phyloP scores from a whole-genome alignment of 169 alveolate genomes.

The Eimeria falciformis region DNA sequence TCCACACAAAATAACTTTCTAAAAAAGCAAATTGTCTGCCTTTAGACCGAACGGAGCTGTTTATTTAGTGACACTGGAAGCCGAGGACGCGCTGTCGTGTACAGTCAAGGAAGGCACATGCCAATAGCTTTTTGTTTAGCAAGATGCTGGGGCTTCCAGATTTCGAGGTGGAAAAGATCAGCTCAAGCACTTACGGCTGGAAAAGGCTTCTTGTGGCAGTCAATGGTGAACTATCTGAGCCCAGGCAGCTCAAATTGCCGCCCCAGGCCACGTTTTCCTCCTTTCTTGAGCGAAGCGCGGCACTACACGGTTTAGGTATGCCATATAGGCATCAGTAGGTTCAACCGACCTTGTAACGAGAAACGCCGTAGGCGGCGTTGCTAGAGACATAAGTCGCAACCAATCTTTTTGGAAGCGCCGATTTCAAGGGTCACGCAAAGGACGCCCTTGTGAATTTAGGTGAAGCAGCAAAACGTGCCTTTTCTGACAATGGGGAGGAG shows the following conservation, averaged over 20 bases:
- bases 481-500: slow-evolving; percentile 71
- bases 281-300: slow-evolving; percentile 65
- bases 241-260: slow-evolving; percentile 66
- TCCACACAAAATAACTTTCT: too few species aligned
- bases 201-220: slow-evolving; percentile 63
- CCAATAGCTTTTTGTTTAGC: too few species aligned
- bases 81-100: too few species aligned
- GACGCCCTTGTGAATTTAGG: slow-evolving; percentile 30
- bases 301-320: slow-evolving; percentile 58
- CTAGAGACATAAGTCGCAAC: not conserved
- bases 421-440: not conserved
- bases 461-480: slow-evolving; percentile 71
- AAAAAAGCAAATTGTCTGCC: too few species aligned
- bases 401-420: not conserved
- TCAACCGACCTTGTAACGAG: not conserved
- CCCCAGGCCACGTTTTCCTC: slow-evolving; percentile 53
- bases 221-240: slow-evolving; percentile 68
- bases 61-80: too few species aligned
- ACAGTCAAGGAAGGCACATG: too few species aligned
- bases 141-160: slow-evolving; percentile 72
- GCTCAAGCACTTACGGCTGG: slow-evolving; percentile 66
- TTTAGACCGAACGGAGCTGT: too few species aligned
- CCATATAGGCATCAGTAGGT: not conserved
- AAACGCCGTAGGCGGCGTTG: not conserved
- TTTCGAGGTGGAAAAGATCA: slow-evolving; percentile 53